Evolutionary conservation across 164 flowering plant genomes (phyloP), one percentile per base, ranked within the genome.

Genomic region (Macadamia integrifolia): DNA sequence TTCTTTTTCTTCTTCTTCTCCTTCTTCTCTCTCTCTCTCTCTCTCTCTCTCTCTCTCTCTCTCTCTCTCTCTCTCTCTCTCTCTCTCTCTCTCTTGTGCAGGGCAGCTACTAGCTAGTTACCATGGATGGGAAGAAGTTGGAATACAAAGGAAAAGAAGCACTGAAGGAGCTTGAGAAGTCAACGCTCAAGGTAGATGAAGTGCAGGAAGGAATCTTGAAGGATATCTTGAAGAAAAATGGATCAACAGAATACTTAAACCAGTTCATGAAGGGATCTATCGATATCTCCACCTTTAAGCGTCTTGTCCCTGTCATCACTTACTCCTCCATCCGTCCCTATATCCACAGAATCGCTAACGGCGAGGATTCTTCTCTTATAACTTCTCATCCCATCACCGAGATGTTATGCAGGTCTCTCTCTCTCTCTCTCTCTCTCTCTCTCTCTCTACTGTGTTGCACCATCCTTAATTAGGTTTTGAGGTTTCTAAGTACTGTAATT

Each of bases 91-190:
- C n/a, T n/a, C n/a, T n/a, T n/a, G n/a, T n/a, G n/a, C n/a, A n/a
- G n/a, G n/a, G n/a, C n/a, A n/a, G n/a, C n/a, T n/a, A n/a, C n/a
- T n/a, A n/a, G 4, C 40, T 35, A 35, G 3, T 4, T 23, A 68
- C 1, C 15, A 86, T 88, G 90, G 88, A 86, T 61, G 87, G 86
- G 48, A 85, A 84, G 83, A 89, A 77, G 66, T 61, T 87, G 66
- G 91, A 89, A 73, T 89, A 88, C 86, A 88, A 79, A 75, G 90
- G 92, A 9, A 83, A 81, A 78, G 80, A 79, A 58, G 95, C 89
- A 23, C 69, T 88, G 70, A 75, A 74, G 71, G 87, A 84, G 72
- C 77, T 92, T 1, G 89, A 89, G 77, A 81, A 73, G 65, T 74
- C 85, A 9, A 89, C 88, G 0, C 9, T 23, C 31, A 76, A 80